Evolutionary conservation across 2,329 filamentous ascomycete species (phyloP).

Genomic region (Paracamarosporium sp.): DNA sequence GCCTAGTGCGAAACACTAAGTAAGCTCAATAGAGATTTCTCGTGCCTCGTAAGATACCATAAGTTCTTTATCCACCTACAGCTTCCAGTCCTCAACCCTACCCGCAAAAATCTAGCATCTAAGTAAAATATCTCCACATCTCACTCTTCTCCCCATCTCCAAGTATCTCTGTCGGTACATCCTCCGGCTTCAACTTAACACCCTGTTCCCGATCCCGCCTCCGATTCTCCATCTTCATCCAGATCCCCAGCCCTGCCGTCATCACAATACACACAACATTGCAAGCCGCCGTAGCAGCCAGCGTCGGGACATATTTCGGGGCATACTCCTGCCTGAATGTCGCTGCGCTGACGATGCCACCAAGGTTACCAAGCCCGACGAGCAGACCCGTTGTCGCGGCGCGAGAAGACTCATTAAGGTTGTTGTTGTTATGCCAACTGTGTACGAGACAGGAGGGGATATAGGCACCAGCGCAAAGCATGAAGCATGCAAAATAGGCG

Average conservation of each 20-base stretch:
- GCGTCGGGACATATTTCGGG: conserved; percentile 56
- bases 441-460: conserved; percentile 57
- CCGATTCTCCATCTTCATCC: conserved; percentile 56
- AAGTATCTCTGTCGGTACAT: conserved; percentile 51
- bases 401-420: conserved; percentile 57
- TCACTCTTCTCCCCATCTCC: conserved; percentile 47
- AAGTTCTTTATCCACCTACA: too few species aligned
- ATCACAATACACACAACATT: conserved; percentile 52
- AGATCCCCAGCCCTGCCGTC: conserved; percentile 49
- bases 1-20: too few species aligned
- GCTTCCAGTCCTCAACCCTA: too few species aligned
- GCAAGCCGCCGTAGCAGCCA: conserved; percentile 53
- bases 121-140: conserved; percentile 48
- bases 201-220: conserved; percentile 49
- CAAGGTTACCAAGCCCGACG: conserved; percentile 58
- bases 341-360: conserved; percentile 53
- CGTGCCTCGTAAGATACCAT: too few species aligned
- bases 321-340: conserved; percentile 58
- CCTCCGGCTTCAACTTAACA: conserved; percentile 40
- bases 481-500: conserved; percentile 60
- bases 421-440: conserved; percentile 62
- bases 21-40: too few species aligned
- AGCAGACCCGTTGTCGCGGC: conserved; percentile 58
- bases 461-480: conserved; percentile 55
- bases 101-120: too few species aligned